Percentiles rank a stretch among this genome's conserved stretches.
phyloP scores from a whole-genome alignment of 176 grass and related monocot species.

The Zea luxurians region DNA sequence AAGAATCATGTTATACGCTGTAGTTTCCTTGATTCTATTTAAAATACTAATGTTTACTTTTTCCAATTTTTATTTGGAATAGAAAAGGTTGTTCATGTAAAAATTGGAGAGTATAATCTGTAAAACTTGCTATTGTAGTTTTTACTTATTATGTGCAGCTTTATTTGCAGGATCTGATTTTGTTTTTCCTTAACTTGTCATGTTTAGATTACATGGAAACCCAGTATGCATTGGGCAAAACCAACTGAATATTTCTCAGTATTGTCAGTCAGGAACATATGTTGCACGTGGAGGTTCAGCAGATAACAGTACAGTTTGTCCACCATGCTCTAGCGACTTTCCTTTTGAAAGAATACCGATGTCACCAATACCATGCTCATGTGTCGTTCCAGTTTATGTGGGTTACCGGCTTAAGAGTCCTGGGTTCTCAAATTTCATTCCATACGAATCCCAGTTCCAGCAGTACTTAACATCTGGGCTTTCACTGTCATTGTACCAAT shows the following conservation, averaged over 20 bases:
- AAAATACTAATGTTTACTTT: slow-evolving; percentile 10
- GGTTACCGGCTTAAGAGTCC: slow-evolving; percentile 76
- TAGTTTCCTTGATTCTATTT: slow-evolving; percentile 10
- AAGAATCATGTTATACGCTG: neutral
- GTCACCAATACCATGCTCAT: slow-evolving; percentile 43
- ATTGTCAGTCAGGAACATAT: slow-evolving; percentile 36
- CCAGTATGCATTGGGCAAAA: slow-evolving; percentile 51
- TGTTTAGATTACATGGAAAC: slow-evolving; percentile 67
- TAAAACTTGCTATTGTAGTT: neutral
- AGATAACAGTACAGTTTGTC: slow-evolving; percentile 29
- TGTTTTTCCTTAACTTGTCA: slow-evolving; percentile 22
- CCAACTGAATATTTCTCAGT: slow-evolving; percentile 46
- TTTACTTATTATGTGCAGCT: neutral
- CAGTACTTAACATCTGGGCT: slow-evolving; percentile 57
- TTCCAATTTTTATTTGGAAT: neutral
- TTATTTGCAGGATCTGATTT: slow-evolving; percentile 18
- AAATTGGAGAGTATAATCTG: neutral
- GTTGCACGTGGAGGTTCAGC: neutral
- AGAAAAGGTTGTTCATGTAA: neutral
- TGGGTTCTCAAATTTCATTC: slow-evolving; percentile 58
- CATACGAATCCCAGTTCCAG: slow-evolving; percentile 52
- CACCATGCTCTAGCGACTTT: slow-evolving; percentile 28
- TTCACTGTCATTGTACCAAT: slow-evolving; percentile 40
- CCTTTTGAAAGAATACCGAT: slow-evolving; percentile 41
- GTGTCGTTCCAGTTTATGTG: slow-evolving; percentile 47